Evolutionary conservation across 1,284 basidiomycete genomes (phyloP).

Genomic region (Exobasidium rhododendri): DNA sequence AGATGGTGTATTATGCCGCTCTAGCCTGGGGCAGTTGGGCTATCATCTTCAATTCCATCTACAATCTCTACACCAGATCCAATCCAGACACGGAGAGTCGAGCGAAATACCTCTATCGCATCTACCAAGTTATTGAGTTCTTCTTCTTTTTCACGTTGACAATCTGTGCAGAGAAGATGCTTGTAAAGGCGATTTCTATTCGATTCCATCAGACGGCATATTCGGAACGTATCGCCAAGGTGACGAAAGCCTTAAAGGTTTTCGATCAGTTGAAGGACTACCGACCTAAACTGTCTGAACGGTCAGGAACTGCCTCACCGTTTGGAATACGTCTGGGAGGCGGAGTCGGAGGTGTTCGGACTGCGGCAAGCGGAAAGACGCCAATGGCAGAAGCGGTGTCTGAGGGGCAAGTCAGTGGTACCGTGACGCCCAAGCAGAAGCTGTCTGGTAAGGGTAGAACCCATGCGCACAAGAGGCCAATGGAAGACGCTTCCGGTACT

Average conservation of each 20-base stretch:
- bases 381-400: not conserved
- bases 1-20: slow-evolving; percentile 44
- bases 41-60: slow-evolving; percentile 49
- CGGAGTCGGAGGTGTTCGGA: not conserved
- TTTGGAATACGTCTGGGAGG: slow-evolving; percentile 55
- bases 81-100: slow-evolving; percentile 28
- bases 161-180: slow-evolving; percentile 44
- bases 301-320: slow-evolving; percentile 28
- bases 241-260: slow-evolving; percentile 62
- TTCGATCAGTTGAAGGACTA: slow-evolving; percentile 70
- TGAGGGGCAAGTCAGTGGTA: not conserved
- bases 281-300: slow-evolving; percentile 61
- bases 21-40: slow-evolving; percentile 49
- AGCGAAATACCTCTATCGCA: slow-evolving; percentile 42
- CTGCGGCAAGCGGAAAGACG: not conserved
- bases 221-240: slow-evolving; percentile 66
- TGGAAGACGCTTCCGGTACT: not conserved
- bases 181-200: slow-evolving; percentile 49
- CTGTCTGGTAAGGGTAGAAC: slow-evolving; percentile 20
- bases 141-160: slow-evolving; percentile 50
- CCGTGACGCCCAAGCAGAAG: slow-evolving; percentile 16
- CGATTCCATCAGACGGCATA: slow-evolving; percentile 72
- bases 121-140: slow-evolving; percentile 51
- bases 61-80: slow-evolving; percentile 30
- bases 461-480: slow-evolving; percentile 37